Conservation (phyloP, 73 alveolate species). For the Paramecium sexaurelia region DNA sequence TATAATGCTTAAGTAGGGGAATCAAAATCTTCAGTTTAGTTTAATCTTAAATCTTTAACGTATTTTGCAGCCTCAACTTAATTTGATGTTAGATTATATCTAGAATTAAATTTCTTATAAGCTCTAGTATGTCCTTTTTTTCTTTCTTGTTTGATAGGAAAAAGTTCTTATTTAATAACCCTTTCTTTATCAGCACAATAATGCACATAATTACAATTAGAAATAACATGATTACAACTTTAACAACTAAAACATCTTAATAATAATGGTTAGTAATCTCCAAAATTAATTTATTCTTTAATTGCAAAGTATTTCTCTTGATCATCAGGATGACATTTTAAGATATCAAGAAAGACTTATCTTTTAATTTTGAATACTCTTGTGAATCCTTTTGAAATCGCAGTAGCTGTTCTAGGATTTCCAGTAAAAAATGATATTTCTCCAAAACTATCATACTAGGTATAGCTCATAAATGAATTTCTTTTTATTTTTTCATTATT, state of each 20-base stretch:
- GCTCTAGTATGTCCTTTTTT: background rate
- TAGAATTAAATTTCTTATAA: background rate
- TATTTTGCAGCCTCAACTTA: background rate
- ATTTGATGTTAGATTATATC: background rate
- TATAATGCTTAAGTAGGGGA: background rate
- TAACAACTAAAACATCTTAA: slow-evolving; percentile 80
- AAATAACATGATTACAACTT: slow-evolving; percentile 68
- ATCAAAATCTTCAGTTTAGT: background rate
- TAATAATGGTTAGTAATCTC: slow-evolving; percentile 48
- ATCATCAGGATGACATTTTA: slow-evolving; percentile 72
- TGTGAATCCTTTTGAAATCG: slow-evolving; percentile 79
- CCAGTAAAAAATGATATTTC: slow-evolving; percentile 84
- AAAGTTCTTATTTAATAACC: background rate
- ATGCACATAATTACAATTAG: slow-evolving; percentile 46
- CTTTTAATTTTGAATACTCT: slow-evolving; percentile 71
- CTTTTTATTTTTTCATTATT: background rate
- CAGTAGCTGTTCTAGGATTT: slow-evolving; percentile 79
- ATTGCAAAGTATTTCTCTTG: slow-evolving; percentile 63
- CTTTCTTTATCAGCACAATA: slow-evolving; percentile 19
- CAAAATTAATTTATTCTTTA: slow-evolving; percentile 58
- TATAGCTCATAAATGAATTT: slow-evolving; percentile 67
- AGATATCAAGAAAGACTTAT: slow-evolving; percentile 59
- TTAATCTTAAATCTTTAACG: background rate
- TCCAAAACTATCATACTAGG: slow-evolving; percentile 78
- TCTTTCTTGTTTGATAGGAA: background rate